Conservation (phyloP, 371 early-diverging fungal species). For the Lichtheimia ramosa region DNA sequence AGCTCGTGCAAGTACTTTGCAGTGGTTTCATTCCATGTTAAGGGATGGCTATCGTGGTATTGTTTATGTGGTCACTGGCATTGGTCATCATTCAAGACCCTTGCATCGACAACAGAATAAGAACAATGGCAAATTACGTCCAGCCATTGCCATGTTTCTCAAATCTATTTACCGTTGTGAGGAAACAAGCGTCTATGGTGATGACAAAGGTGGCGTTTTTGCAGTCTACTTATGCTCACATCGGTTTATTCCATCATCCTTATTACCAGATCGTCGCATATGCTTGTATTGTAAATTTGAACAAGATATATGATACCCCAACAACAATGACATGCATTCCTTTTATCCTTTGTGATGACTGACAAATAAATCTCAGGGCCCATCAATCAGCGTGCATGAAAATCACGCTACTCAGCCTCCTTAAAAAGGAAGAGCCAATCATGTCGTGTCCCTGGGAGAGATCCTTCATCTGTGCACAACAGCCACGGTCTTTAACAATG, state of each 20-base stretch:
- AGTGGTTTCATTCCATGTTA: conserved; percentile 36
- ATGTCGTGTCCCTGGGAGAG: too few relatives aligned
- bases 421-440: too few relatives aligned
- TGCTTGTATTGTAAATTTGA: conserved; percentile 9
- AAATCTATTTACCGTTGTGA: conserved; percentile 32
- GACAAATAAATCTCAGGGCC: too few relatives aligned
- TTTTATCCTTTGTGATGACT: too few relatives aligned
- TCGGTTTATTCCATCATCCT: background rate
- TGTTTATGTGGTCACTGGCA: conserved; percentile 23
- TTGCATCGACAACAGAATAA: conserved; percentile 14
- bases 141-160: conserved; percentile 23
- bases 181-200: conserved; percentile 40
- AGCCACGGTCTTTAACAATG: too few relatives aligned
- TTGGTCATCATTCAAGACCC: conserved; percentile 22
- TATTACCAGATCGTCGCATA: background rate
- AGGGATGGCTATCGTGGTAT: conserved; percentile 9
- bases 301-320: background rate
- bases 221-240: conserved; percentile 25
- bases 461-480: too few relatives aligned
- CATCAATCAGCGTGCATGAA: too few relatives aligned
- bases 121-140: conserved; percentile 33
- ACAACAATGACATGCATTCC: too few relatives aligned
- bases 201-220: conserved; percentile 42
- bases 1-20: conserved; percentile 43
- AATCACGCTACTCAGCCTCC: too few relatives aligned